phyloP scores from a whole-genome alignment of 345 rosid species.

The Reutealis trisperma region DNA sequence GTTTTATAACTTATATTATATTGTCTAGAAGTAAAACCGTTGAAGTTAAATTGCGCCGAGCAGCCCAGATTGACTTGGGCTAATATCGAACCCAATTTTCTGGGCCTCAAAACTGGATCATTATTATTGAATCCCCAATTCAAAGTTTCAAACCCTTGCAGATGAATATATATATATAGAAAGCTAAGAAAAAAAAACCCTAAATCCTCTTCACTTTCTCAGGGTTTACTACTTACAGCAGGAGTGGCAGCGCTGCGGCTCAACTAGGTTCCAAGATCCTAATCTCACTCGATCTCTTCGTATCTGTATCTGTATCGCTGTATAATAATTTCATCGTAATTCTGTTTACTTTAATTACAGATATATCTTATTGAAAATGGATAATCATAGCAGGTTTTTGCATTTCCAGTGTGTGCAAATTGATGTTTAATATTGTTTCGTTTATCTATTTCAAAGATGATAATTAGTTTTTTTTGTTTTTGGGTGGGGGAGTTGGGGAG shows the following conservation, averaged over 20 bases:
- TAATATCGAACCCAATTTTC: background rate
- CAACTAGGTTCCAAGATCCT: conserved; percentile 13
- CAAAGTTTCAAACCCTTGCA: background rate
- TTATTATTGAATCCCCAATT: background rate
- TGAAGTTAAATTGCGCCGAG: too few species aligned
- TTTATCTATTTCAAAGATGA: too few species aligned
- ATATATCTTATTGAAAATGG: background rate
- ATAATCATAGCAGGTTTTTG: background rate
- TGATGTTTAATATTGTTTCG: too few species aligned
- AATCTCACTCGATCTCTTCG: background rate
- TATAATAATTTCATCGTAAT: too few species aligned
- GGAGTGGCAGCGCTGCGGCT: conserved; percentile 21
- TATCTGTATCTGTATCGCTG: too few species aligned
- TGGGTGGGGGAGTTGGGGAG: too few species aligned
- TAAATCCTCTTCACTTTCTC: background rate
- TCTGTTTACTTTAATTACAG: background rate
- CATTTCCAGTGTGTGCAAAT: background rate
- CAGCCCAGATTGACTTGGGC: too few species aligned
- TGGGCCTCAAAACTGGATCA: background rate
- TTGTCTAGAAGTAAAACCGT: too few species aligned
- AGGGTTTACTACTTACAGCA: conserved; percentile 19
- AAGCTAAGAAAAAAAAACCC: conserved; percentile 16
- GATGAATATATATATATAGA: background rate
- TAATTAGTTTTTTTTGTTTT: too few species aligned
- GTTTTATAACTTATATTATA: too few species aligned